phyloP scores from a whole-genome alignment of 2,329 filamentous ascomycete species.

The Botrytis porri region DNA sequence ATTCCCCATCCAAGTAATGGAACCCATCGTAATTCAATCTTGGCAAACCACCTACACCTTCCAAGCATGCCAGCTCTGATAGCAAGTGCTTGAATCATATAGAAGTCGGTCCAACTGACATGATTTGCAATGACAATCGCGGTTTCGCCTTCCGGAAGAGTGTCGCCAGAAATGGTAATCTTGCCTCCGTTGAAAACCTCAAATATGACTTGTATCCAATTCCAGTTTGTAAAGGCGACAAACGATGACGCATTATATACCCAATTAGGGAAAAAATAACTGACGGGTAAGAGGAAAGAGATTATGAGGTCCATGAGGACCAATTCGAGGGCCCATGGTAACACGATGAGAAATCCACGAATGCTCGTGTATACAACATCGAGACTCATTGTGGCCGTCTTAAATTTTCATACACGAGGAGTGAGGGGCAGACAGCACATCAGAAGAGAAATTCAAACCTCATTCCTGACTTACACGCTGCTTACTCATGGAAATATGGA shows the following conservation, averaged over 20 bases:
- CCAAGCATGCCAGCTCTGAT: conserved; percentile 54
- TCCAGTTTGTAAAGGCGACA: conserved; percentile 55
- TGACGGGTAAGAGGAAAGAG: conserved; percentile 49
- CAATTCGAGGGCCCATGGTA: conserved; percentile 54
- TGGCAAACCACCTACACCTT: conserved; percentile 61
- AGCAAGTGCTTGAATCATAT: conserved; percentile 60
- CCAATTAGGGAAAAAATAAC: conserved; percentile 46
- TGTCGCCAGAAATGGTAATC: conserved; percentile 53
- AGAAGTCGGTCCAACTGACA: conserved; percentile 61
- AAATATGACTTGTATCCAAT: conserved; percentile 57
- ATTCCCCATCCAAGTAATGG: conserved; percentile 63
- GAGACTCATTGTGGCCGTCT: background rate
- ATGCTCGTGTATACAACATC: conserved; percentile 35
- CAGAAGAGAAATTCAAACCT: conserved; percentile 8
- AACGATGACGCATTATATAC: conserved; percentile 54
- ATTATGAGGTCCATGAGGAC: conserved; percentile 50
- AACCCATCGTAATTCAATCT: conserved; percentile 55
- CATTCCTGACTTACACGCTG: background rate
- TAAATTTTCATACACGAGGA: background rate
- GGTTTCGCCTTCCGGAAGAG: conserved; percentile 52
- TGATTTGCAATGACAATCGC: conserved; percentile 61
- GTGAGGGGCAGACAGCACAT: conserved; percentile 7
- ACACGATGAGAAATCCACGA: conserved; percentile 44
- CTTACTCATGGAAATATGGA: conserved; percentile 20
- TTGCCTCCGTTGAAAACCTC: conserved; percentile 50